phyloP scores from a whole-genome alignment of 2,329 filamentous ascomycete species.

The Coniochaeta sp. region DNA sequence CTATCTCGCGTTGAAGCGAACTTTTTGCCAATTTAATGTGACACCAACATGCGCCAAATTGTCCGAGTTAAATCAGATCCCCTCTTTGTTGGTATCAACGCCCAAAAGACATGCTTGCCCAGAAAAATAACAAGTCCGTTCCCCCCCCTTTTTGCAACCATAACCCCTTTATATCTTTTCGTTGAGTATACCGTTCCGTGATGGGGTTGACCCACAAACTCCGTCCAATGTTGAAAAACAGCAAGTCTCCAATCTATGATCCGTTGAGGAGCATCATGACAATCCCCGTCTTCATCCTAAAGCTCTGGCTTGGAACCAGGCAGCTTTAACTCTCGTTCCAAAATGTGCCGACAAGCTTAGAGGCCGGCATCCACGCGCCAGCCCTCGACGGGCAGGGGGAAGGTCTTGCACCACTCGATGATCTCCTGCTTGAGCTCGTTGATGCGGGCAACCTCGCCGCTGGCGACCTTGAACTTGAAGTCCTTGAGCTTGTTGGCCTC shows the following conservation, averaged over 20 bases:
- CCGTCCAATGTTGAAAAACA: constrained; percentile 6
- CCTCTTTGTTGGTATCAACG: neutral
- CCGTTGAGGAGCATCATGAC: neutral
- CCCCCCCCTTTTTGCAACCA: neutral
- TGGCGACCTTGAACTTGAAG: constrained; percentile 88
- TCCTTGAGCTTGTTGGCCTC: constrained; percentile 99
- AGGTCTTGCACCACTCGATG: constrained; percentile 74
- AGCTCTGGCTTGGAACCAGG: too few relatives aligned
- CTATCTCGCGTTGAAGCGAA: neutral
- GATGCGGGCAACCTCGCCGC: constrained; percentile 74
- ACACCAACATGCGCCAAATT: constrained; percentile 3
- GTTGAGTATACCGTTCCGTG: neutral
- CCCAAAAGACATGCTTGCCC: constrained; percentile 2
- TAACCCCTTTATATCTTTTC: neutral
- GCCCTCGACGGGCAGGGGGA: constrained; percentile 84
- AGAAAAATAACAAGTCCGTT: neutral
- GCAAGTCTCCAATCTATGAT: neutral
- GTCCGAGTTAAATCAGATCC: neutral
- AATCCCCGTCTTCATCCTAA: too few relatives aligned
- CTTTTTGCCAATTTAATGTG: neutral
- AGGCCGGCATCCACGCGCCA: constrained; percentile 57
- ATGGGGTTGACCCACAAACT: constrained; percentile 2
- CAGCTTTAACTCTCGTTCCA: too few relatives aligned
- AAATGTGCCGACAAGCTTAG: constrained; percentile 35
- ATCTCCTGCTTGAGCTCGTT: constrained; percentile 85